These are phyloP conservation scores for Butyriboletus loyo DNA, from an alignment of 768 basidiomycete species.

Conservation along the genomic window DNA sequence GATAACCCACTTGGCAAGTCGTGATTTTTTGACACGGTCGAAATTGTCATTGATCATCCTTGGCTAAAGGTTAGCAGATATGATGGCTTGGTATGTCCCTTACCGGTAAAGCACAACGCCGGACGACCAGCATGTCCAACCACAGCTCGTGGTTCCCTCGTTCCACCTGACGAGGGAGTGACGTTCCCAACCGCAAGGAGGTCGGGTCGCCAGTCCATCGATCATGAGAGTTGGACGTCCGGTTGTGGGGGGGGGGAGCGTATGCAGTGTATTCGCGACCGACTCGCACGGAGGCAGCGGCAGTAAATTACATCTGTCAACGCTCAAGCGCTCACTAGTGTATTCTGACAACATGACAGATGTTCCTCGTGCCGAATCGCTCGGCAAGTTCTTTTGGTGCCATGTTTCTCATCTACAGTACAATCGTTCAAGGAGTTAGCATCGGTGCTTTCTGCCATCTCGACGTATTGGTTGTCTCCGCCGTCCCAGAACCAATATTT, in stretches of 20 bases:
- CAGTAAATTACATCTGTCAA: constrained; percentile 7
- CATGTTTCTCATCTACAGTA: no score
- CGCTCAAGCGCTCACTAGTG: no score
- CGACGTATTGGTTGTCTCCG: background rate
- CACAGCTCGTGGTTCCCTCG: background rate
- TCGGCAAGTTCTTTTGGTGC: no score
- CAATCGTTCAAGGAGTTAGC: background rate
- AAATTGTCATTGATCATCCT: background rate
- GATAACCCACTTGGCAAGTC: constrained; percentile 21
- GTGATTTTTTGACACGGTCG: constrained; percentile 10
- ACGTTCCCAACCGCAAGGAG: background rate
- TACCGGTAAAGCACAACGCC: background rate
- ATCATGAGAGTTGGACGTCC: background rate
- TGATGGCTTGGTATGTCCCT: constrained; percentile 1
- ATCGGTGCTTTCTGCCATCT: constrained; percentile 3
- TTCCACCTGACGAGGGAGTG: background rate
- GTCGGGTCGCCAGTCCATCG: background rate
- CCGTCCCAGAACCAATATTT: constrained; percentile 4
- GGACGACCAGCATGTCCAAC: background rate
- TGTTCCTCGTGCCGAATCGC: no score
- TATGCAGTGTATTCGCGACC: background rate
- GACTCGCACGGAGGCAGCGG: background rate
- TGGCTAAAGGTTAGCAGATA: constrained; percentile 13
- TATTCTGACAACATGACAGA: constrained; percentile 9
- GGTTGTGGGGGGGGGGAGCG: background rate